phyloP scores from a whole-genome alignment of 1,139 yeast genomes.

The Kodamaea plutei region DNA sequence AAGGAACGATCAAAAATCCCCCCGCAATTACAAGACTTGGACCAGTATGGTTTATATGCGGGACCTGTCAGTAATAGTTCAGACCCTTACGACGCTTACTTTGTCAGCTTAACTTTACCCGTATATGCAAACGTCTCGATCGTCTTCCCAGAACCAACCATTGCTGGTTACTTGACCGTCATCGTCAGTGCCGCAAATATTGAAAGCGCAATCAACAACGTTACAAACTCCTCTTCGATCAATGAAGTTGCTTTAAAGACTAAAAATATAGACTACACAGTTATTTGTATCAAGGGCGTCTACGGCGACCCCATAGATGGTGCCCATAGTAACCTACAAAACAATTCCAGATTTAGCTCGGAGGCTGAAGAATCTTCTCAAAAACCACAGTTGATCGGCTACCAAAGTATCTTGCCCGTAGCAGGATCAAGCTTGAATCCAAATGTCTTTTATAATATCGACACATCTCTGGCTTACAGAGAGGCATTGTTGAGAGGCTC shows the following conservation, averaged over 20 bases:
- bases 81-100: slow-evolving; percentile 30
- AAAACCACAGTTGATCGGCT: slow-evolving; percentile 23
- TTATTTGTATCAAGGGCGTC: slow-evolving; percentile 32
- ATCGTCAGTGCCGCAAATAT: slow-evolving; percentile 57
- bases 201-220: slow-evolving; percentile 21
- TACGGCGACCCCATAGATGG: slow-evolving; percentile 16
- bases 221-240: slow-evolving; percentile 21
- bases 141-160: slow-evolving; percentile 50
- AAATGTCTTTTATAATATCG: slow-evolving; percentile 25
- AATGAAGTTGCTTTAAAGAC: slow-evolving; percentile 6
- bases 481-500: slow-evolving; percentile 32
- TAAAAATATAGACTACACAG: slow-evolving; percentile 37
- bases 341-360: background rate
- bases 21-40: slow-evolving; percentile 17
- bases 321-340: slow-evolving; percentile 9
- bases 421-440: slow-evolving; percentile 25
- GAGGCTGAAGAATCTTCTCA: slow-evolving; percentile 5
- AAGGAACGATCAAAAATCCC: slow-evolving; percentile 44
- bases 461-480: slow-evolving; percentile 32
- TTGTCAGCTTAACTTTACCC: slow-evolving; percentile 63
- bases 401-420: slow-evolving; percentile 34
- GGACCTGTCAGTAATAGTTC: slow-evolving; percentile 54
- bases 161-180: slow-evolving; percentile 72
- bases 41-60: slow-evolving; percentile 39
- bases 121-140: slow-evolving; percentile 72